Evolutionary conservation across 352 stramenopile species (phyloP).

Genomic region (Phytophthora fragariae): DNA sequence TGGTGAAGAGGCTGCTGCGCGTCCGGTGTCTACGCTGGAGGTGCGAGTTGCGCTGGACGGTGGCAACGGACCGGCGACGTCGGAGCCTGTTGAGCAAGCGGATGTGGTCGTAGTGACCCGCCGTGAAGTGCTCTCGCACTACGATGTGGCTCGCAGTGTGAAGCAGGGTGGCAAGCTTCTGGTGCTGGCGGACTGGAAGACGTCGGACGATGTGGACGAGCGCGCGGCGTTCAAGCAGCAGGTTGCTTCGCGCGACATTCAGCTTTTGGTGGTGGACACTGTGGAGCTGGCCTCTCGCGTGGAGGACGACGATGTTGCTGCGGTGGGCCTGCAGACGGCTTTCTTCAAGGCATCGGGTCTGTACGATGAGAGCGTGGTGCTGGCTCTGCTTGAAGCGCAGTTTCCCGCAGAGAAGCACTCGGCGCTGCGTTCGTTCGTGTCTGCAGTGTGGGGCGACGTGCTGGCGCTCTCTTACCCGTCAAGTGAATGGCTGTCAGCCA

Average conservation of each 20-base stretch:
- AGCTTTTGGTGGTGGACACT: constrained; percentile 63
- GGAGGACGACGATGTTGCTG: constrained; percentile 58
- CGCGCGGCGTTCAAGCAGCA: constrained; percentile 59
- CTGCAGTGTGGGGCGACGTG: constrained; percentile 68
- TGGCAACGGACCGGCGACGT: constrained; percentile 40
- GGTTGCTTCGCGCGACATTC: constrained; percentile 57
- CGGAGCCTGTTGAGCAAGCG: constrained; percentile 61
- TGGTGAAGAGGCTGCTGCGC: constrained; percentile 21
- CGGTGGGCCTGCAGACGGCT: constrained; percentile 56
- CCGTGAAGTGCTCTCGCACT: constrained; percentile 52
- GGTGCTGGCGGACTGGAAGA: constrained; percentile 71
- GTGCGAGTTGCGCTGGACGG: constrained; percentile 61
- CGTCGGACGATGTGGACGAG: constrained; percentile 67
- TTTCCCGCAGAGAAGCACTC: constrained; percentile 52
- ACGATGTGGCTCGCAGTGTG: constrained; percentile 61
- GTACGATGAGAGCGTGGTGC: constrained; percentile 67
- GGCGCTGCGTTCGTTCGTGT: constrained; percentile 63
- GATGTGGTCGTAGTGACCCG: constrained; percentile 70
- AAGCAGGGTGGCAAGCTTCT: constrained; percentile 66
- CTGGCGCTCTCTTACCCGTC: constrained; percentile 56
- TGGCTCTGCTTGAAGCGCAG: constrained; percentile 58
- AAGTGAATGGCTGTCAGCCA: constrained; percentile 49
- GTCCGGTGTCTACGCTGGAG: constrained; percentile 61
- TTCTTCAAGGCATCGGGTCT: constrained; percentile 70
- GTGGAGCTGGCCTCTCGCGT: constrained; percentile 62